Evolutionary conservation across 306 rosid genomes (phyloP), one percentile per base, ranked within the genome.

Genomic region (Citrullus mucosospermus): DNA sequence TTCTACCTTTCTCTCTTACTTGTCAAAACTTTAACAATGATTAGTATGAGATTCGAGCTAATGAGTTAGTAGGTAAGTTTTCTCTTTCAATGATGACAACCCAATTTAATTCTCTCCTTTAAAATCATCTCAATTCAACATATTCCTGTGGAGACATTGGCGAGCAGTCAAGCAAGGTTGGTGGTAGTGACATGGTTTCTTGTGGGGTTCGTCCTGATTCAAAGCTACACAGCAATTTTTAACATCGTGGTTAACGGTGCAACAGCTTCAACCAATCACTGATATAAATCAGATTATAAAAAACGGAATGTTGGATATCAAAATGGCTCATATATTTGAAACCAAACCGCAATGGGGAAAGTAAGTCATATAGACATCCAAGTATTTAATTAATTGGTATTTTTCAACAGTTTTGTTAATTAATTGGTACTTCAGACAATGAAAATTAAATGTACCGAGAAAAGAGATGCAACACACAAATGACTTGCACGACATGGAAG

Each of bases 191-290:
- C 28, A 25, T 25, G 28, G 28, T 25, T 25, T 25, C 28, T 25
- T 25, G 28, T 25, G 28, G 28, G 85, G 34, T 85, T 86, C 32
- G 77, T 88, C 75, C 72, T 89, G n/a, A 85, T 88, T 38, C 90
- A 91, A 78, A 89, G 93, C 15, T 25, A 25, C 28, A 25, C 1
- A 25, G 28, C 1, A 89, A 87, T 60, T 67, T 67, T 80, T 87
- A 22, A 78, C 94, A 1, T 88, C 97, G 2, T 71, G 85, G 7
- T 70, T 90, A 68, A 92, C 91, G 7, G 86, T 88, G 16, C 85
- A 86, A 25, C 90, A 88, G 20, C 84, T 92, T 3, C 80, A 66
- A 7, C 93, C 97, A 11, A 18, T 76, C 16, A 80, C 89, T 10
- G 85, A 86, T 57, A 79, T 90, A 2, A 61, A 81, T 6, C 79